Conservation (phyloP, 208 protist genomes). For the Leishmania tarentolae region DNA sequence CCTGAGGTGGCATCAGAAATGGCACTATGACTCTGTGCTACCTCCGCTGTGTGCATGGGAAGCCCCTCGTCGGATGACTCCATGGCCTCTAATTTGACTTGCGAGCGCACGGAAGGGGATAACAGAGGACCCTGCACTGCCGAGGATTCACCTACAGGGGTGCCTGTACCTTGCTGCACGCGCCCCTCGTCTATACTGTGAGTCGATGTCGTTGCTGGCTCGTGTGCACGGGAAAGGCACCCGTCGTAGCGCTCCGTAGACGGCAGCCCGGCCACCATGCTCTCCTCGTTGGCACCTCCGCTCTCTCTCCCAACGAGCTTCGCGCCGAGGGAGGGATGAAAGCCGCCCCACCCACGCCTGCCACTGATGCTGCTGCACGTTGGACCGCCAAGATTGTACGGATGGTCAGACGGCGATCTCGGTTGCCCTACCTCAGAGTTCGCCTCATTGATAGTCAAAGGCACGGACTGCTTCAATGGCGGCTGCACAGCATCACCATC, state of each 20-base stretch:
- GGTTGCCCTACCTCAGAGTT: background rate
- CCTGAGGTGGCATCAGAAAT: background rate
- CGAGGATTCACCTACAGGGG: background rate
- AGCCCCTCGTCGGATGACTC: background rate
- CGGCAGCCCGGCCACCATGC: background rate
- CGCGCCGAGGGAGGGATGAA: background rate
- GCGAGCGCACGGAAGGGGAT: background rate
- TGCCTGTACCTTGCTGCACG: background rate
- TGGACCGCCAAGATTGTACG: background rate
- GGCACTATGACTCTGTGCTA: background rate
- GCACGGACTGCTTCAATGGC: background rate
- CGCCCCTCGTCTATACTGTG: background rate
- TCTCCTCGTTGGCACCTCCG: background rate
- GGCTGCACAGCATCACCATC: background rate
- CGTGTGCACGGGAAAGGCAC: background rate
- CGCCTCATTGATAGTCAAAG: background rate
- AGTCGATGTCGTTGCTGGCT: background rate
- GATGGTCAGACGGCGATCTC: slow-evolving; percentile 2
- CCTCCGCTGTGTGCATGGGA: background rate
- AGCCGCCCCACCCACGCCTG: background rate
- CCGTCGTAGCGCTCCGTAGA: background rate
- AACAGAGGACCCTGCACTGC: background rate
- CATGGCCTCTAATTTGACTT: background rate
- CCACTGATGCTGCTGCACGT: background rate
- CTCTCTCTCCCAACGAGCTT: background rate